Percentiles rank a stretch among this genome's conserved stretches.
Conservation (phyloP, 2,329 filamentous ascomycete genomes). For the Reticulascus tulasneorum region DNA sequence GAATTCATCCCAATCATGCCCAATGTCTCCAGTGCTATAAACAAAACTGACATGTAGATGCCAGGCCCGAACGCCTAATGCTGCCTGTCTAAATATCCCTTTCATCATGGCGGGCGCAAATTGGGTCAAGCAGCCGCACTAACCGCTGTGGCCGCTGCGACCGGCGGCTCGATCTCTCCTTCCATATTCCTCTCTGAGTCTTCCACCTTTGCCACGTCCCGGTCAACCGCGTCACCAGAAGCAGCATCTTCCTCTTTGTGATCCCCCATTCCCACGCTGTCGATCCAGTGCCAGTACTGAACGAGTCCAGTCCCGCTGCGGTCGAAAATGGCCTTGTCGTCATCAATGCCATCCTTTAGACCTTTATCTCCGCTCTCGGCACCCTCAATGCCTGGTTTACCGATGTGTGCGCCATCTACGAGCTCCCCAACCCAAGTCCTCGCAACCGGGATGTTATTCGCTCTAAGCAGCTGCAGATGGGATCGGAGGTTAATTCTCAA, state of each 20-base stretch:
- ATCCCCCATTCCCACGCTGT: constrained; percentile 45
- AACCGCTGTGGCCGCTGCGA: constrained; percentile 11
- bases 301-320: constrained; percentile 34
- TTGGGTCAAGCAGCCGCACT: too few species aligned
- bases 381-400: constrained; percentile 22
- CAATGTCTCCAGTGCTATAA: too few species aligned
- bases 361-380: constrained; percentile 11
- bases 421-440: constrained; percentile 47
- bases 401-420: constrained; percentile 39
- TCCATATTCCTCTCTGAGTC: constrained; percentile 12
- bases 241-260: constrained; percentile 11
- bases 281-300: constrained; percentile 49
- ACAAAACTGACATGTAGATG: too few species aligned
- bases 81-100: not conserved
- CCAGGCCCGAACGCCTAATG: too few species aligned
- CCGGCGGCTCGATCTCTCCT: constrained; percentile 14
- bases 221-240: not conserved
- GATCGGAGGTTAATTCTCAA: constrained; percentile 49
- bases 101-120: too few species aligned
- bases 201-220: constrained; percentile 8
- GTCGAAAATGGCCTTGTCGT: constrained; percentile 50
- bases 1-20: too few species aligned
- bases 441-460: constrained; percentile 44
- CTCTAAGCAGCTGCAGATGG: constrained; percentile 46
- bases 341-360: constrained; percentile 32